These are phyloP conservation scores for Magnaporthales sp. DNA, from an alignment of 2,329 filamentous ascomycete genomes.

Conservation along the genomic window DNA sequence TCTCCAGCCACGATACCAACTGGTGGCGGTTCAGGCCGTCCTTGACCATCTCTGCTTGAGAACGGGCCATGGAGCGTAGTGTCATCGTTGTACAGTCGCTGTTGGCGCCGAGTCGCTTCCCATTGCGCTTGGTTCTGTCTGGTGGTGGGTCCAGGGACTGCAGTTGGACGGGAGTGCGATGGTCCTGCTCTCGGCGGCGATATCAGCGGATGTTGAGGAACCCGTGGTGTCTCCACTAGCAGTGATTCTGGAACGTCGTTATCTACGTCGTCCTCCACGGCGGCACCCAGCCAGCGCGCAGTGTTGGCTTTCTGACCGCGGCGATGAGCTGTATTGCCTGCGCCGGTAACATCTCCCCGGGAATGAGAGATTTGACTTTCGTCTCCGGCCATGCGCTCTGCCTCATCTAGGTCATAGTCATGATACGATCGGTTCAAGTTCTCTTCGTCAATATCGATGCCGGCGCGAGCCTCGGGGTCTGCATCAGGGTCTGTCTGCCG, in stretches of 20 bases:
- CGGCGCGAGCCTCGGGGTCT: slow-evolving; percentile 33
- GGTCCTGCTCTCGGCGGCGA: slow-evolving; percentile 10
- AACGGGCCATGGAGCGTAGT: slow-evolving; percentile 12
- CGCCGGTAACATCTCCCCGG: background rate
- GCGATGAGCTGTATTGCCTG: background rate
- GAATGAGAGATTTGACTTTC: slow-evolving; percentile 35
- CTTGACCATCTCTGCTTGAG: slow-evolving; percentile 15
- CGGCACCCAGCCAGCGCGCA: slow-evolving; percentile 12
- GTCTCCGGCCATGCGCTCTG: slow-evolving; percentile 30
- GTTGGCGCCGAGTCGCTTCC: slow-evolving; percentile 44
- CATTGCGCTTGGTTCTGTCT: slow-evolving; percentile 40
- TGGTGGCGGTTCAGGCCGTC: slow-evolving; percentile 3
- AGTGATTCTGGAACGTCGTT: slow-evolving; percentile 58
- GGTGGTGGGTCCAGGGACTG: slow-evolving; percentile 32
- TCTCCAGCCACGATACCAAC: slow-evolving; percentile 18
- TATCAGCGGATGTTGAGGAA: slow-evolving; percentile 14
- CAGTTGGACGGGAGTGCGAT: slow-evolving; percentile 14
- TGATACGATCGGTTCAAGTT: slow-evolving; percentile 43
- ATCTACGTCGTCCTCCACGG: slow-evolving; percentile 38
- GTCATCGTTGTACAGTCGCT: slow-evolving; percentile 36
- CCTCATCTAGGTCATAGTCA: slow-evolving; percentile 37
- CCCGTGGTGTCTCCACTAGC: slow-evolving; percentile 42
- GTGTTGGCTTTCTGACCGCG: slow-evolving; percentile 2
- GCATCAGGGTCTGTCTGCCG: slow-evolving; percentile 27
- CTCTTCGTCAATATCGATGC: slow-evolving; percentile 40